Conservation (phyloP, 768 basidiomycete genomes). For the Trametes villosa region DNA sequence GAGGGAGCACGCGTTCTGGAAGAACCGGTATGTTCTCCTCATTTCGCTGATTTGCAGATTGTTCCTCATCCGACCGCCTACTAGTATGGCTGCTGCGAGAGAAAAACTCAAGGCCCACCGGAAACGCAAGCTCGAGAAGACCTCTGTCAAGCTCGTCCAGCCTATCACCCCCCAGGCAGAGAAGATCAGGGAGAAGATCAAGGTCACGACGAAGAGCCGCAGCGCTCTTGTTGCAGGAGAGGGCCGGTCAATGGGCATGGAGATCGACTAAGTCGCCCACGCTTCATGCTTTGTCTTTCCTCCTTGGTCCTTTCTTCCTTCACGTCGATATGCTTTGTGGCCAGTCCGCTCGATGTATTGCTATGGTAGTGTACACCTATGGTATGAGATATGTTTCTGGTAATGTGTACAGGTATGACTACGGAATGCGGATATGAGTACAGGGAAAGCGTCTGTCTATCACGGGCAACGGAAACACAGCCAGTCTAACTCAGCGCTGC, state of each 20-base stretch:
- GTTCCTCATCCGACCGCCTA: neutral
- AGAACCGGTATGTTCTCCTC: slow-evolving; percentile 64
- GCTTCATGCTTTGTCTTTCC: neutral
- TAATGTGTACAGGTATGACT: slow-evolving; percentile 24
- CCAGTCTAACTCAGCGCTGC: slow-evolving; percentile 50
- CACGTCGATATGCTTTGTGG: slow-evolving; percentile 21
- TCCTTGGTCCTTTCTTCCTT: neutral
- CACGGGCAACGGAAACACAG: neutral
- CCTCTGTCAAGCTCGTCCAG: slow-evolving; percentile 67
- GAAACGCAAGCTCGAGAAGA: slow-evolving; percentile 58
- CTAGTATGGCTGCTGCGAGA: slow-evolving; percentile 82
- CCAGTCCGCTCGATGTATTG: slow-evolving; percentile 23
- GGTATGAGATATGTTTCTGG: slow-evolving; percentile 23
- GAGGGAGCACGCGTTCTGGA: slow-evolving; percentile 95
- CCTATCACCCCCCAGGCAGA: slow-evolving; percentile 56
- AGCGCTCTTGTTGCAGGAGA: slow-evolving; percentile 83
- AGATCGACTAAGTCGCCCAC: slow-evolving; percentile 59
- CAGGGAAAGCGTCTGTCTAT: slow-evolving; percentile 11
- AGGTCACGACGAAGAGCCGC: slow-evolving; percentile 60
- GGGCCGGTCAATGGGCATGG: slow-evolving; percentile 92
- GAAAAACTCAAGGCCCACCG: slow-evolving; percentile 79
- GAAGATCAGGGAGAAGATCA: slow-evolving; percentile 78
- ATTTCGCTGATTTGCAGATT: neutral
- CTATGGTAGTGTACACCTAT: slow-evolving; percentile 26
- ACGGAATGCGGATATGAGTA: slow-evolving; percentile 23